Percentiles rank a stretch among this genome's conserved stretches.
phyloP scores from a whole-genome alignment of 225 moss, liverwort and hornwort genomes.

The Physcomitrellopsis africana region DNA sequence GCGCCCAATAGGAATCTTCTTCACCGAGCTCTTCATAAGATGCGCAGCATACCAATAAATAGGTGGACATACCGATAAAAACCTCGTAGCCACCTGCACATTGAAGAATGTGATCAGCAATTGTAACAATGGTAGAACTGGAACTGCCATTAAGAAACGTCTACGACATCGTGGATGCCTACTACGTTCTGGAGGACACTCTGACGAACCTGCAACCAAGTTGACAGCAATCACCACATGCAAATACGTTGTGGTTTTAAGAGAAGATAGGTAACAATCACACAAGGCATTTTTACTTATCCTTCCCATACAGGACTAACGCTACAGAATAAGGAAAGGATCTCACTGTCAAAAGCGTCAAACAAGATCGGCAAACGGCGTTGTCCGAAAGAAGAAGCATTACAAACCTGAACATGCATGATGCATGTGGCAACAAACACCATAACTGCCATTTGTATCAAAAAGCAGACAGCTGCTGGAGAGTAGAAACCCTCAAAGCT shows the following conservation, averaged over 20 bases:
- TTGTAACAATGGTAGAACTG: neutral
- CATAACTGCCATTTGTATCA: conserved; percentile 69
- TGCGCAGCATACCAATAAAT: conserved; percentile 89
- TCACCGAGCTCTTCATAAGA: conserved; percentile 38
- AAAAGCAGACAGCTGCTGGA: conserved; percentile 59
- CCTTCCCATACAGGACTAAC: conserved; percentile 2
- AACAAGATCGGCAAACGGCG: conserved; percentile 12
- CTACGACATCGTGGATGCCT: neutral
- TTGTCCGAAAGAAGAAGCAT: conserved; percentile 17
- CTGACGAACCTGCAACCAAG: neutral
- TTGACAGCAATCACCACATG: neutral
- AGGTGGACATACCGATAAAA: conserved; percentile 86
- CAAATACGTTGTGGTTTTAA: conserved; percentile 3
- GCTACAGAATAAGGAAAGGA: conserved; percentile 6
- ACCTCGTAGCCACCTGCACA: conserved; percentile 86
- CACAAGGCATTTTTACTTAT: neutral
- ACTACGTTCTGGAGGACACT: neutral
- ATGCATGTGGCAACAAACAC: conserved; percentile 52
- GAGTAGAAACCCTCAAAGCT: conserved; percentile 50
- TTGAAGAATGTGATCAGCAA: conserved; percentile 26
- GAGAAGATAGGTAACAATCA: conserved; percentile 17
- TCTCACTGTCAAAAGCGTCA: neutral
- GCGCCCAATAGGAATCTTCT: conserved; percentile 34
- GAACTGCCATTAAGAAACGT: conserved; percentile 6
- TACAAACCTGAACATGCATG: conserved; percentile 63